phyloP scores from a whole-genome alignment of 1,284 basidiomycete species.

The Vanrija sp. region DNA sequence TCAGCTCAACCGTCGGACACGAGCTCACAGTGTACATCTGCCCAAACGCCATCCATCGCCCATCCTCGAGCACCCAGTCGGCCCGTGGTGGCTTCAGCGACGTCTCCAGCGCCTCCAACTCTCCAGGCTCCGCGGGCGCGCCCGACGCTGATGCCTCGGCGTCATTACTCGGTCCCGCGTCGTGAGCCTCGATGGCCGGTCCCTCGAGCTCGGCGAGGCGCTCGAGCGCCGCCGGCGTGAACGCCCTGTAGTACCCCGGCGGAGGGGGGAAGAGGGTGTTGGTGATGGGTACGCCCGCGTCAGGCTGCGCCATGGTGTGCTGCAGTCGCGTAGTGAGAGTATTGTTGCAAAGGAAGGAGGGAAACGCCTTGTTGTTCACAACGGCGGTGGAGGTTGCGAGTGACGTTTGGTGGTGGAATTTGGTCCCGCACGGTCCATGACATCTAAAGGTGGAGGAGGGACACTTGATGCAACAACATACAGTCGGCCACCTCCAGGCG shows the following conservation, averaged over 20 bases:
- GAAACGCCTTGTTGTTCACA: not conserved
- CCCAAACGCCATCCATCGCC: conserved; percentile 44
- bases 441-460: not conserved
- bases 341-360: no score
- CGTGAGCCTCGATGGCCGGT: no score
- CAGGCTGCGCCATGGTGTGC: conserved; percentile 8
- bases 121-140: conserved; percentile 8
- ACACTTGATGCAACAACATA: not conserved
- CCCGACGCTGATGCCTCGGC: not conserved
- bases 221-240: conserved; percentile 22
- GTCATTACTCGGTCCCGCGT: no score
- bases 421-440: not conserved
- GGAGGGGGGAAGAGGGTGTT: conserved; percentile 47
- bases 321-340: not conserved
- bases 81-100: conserved; percentile 27
- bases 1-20: not conserved
- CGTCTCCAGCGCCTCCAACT: conserved; percentile 14
- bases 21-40: conserved; percentile 34
- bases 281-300: conserved; percentile 30
- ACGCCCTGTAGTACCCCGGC: conserved; percentile 38
- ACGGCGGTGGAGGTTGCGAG: not conserved
- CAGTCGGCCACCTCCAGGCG: no score
- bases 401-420: not conserved
- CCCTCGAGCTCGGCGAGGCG: not conserved
- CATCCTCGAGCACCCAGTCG: conserved; percentile 41